Conservation (phyloP, 2,329 filamentous ascomycete genomes). For the Venturiaceae sp. region DNA sequence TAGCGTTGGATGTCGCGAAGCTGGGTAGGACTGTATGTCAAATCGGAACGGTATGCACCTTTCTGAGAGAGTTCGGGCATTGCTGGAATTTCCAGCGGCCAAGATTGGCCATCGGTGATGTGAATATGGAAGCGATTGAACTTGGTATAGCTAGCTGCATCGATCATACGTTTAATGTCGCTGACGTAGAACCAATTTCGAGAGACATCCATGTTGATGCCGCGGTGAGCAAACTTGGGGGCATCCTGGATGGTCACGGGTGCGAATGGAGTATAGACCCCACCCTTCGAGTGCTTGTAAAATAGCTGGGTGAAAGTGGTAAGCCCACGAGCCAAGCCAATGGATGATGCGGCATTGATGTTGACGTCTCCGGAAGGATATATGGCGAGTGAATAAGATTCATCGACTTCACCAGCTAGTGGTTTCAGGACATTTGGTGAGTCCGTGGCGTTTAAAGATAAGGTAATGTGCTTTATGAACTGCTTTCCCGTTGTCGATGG, state of each 20-base stretch:
- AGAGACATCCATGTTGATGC: constrained; percentile 69
- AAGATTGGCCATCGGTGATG: constrained; percentile 74
- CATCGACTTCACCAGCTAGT: constrained; percentile 55
- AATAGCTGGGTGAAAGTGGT: constrained; percentile 74
- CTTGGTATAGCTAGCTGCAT: constrained; percentile 69
- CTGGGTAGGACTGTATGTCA: constrained; percentile 59
- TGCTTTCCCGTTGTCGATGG: constrained; percentile 40
- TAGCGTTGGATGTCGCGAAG: constrained; percentile 60
- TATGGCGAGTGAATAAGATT: constrained; percentile 63
- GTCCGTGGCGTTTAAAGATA: constrained; percentile 51
- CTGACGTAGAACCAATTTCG: constrained; percentile 60
- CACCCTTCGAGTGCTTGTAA: constrained; percentile 54
- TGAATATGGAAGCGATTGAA: constrained; percentile 76
- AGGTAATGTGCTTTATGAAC: constrained; percentile 48
- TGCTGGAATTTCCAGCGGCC: constrained; percentile 71
- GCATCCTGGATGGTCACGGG: constrained; percentile 64
- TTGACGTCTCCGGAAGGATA: constrained; percentile 47
- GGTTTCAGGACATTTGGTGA: constrained; percentile 47
- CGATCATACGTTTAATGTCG: constrained; percentile 65
- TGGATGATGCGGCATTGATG: constrained; percentile 55
- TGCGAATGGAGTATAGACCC: constrained; percentile 57
- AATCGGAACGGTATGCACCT: constrained; percentile 59
- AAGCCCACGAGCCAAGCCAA: constrained; percentile 62
- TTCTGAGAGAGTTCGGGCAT: constrained; percentile 62
- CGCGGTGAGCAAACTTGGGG: constrained; percentile 68